Conservation (phyloP, 306 rosid species). For the Oemleria cerasiformis region DNA sequence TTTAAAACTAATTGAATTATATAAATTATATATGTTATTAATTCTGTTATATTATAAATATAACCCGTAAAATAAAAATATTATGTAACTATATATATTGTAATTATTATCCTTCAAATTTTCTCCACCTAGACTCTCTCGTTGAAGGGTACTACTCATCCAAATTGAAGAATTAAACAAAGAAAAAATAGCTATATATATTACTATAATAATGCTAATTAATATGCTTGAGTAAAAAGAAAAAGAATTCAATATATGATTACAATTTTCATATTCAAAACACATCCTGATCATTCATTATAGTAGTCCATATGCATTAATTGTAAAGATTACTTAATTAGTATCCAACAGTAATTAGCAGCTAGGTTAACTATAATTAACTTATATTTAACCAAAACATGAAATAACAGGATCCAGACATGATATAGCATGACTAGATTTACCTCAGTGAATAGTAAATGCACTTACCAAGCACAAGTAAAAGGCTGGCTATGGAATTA, state of each 20-base stretch:
- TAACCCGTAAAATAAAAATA: too few species aligned
- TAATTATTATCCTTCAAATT: too few species aligned
- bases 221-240: not conserved
- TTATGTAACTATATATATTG: too few species aligned
- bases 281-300: not conserved
- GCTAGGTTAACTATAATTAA: not conserved
- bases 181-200: not conserved
- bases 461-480: conserved; percentile 6
- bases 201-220: conserved; percentile 1
- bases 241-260: conserved; percentile 41
- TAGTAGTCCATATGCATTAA: not conserved
- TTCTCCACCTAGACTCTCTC: conserved; percentile 3
- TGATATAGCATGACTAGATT: not conserved
- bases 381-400: not conserved
- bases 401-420: not conserved
- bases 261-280: conserved; percentile 22
- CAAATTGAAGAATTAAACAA: not conserved
- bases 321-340: too few species aligned
- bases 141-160: conserved; percentile 11
- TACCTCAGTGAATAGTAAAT: not conserved
- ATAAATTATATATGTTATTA: too few species aligned
- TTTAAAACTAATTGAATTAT: too few species aligned
- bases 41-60: too few species aligned
- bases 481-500: not conserved
- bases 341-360: too few species aligned